Conservation (phyloP, 2,329 filamentous ascomycete species). For the Fusarium acutatum region DNA sequence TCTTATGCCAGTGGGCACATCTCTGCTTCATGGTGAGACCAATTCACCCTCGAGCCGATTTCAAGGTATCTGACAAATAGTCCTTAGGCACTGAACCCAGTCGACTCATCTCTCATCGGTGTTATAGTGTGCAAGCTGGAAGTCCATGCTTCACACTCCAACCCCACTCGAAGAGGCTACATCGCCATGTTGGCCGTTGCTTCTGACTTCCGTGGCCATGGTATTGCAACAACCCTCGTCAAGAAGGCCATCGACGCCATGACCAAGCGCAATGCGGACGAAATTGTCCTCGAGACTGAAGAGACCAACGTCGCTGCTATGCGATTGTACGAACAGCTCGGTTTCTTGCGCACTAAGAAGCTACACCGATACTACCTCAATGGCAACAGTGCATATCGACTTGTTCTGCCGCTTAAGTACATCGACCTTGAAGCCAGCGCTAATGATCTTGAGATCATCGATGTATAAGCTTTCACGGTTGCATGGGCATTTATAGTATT, state of each 20-base stretch:
- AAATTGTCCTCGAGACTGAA: constrained; percentile 96
- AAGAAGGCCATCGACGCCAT: constrained; percentile 90
- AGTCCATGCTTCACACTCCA: constrained; percentile 82
- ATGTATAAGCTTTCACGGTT: constrained; percentile 7
- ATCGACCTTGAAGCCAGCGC: constrained; percentile 52
- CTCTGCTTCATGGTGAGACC: constrained; percentile 87
- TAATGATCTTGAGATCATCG: constrained; percentile 48
- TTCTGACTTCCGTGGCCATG: constrained; percentile 79
- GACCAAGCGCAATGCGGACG: constrained; percentile 83
- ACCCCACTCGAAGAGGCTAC: constrained; percentile 81
- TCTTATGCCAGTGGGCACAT: constrained; percentile 96
- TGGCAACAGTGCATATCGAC: constrained; percentile 90
- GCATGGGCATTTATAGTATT: not conserved
- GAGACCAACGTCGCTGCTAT: constrained; percentile 90
- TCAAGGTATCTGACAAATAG: constrained; percentile 16
- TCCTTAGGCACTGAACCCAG: constrained; percentile 65
- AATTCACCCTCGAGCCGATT: not conserved
- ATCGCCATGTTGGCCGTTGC: constrained; percentile 98
- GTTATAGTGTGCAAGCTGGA: constrained; percentile 97
- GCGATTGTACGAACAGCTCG: constrained; percentile 90
- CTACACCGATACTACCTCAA: constrained; percentile 96
- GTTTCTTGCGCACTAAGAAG: constrained; percentile 91
- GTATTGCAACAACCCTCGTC: constrained; percentile 91
- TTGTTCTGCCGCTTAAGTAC: constrained; percentile 80
- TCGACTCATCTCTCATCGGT: constrained; percentile 75